Conservation (phyloP, 352 stramenopile species). For the Pythium grandisporangium region DNA sequence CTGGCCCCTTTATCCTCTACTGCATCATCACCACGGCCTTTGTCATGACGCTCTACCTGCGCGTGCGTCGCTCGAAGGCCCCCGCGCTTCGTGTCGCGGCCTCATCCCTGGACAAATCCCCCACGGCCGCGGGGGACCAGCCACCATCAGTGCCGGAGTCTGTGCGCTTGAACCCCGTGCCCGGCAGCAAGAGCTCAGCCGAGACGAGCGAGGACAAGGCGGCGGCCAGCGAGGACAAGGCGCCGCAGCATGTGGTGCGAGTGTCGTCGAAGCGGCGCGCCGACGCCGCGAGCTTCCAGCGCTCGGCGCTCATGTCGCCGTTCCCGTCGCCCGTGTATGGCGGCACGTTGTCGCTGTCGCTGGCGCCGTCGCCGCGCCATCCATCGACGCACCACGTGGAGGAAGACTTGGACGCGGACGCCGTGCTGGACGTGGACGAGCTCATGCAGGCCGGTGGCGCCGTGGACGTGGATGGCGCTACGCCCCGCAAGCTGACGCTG, state of each 20-base stretch:
- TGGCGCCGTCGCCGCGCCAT: too few species aligned
- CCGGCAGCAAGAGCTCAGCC: not conserved
- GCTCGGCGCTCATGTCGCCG: slow-evolving; percentile 64
- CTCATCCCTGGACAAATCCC: not conserved
- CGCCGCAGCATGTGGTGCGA: too few species aligned
- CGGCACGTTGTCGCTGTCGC: slow-evolving; percentile 14
- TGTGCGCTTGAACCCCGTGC: not conserved
- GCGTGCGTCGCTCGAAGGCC: slow-evolving; percentile 67
- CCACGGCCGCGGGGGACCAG: not conserved
- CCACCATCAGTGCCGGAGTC: not conserved
- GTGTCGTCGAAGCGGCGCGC: too few species aligned
- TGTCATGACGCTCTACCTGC: slow-evolving; percentile 77
- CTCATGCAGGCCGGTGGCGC: slow-evolving; percentile 14
- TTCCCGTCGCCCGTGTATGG: slow-evolving; percentile 38
- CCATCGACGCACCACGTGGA: slow-evolving; percentile 9
- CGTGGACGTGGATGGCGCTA: slow-evolving; percentile 2
- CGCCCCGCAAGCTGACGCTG: slow-evolving; percentile 12
- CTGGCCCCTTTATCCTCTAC: slow-evolving; percentile 77
- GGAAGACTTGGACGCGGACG: slow-evolving; percentile 35
- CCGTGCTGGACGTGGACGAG: slow-evolving; percentile 48
- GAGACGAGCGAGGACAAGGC: not conserved
- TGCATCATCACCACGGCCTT: slow-evolving; percentile 74
- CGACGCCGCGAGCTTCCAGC: not conserved
- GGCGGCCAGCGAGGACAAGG: not conserved
- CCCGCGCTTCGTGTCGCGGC: slow-evolving; percentile 59